Evolutionary conservation across 208 protist genomes (phyloP).

Genomic region (Trichomonas tenax): DNA sequence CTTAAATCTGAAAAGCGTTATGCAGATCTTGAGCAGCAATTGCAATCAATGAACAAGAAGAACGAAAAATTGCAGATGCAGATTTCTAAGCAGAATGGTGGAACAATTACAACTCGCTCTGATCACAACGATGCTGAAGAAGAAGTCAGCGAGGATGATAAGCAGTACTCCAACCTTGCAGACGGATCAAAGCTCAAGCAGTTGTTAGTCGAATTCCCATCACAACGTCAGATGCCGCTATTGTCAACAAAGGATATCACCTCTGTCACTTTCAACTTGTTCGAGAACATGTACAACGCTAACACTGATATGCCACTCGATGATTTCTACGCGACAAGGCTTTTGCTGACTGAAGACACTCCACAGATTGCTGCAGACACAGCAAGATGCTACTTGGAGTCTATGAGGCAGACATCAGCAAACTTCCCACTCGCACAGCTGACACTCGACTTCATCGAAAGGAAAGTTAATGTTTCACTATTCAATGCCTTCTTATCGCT

Average conservation of each 20-base stretch:
- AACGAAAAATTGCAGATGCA: neutral
- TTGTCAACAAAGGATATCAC: neutral
- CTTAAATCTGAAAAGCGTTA: constrained; percentile 5
- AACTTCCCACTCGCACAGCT: neutral
- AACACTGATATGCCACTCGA: neutral
- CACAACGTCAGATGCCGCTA: neutral
- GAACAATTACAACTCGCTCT: neutral
- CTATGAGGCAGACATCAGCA: neutral
- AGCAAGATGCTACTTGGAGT: neutral
- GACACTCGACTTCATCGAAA: neutral
- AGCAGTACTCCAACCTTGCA: neutral
- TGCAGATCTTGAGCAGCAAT: neutral
- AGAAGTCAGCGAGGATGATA: neutral
- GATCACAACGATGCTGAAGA: neutral
- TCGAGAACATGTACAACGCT: neutral
- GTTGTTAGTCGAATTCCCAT: neutral
- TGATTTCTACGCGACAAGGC: neutral
- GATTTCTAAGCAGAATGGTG: neutral
- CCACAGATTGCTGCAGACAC: neutral
- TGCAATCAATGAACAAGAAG: neutral
- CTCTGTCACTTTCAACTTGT: neutral
- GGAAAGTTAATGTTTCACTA: neutral
- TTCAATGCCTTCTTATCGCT: neutral
- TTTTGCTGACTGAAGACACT: neutral
- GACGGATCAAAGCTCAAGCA: neutral